Base-by-base conservation (phyloP, 1,284 basidiomycete genomes). In the Cryptococcus depauperatus region DNA sequence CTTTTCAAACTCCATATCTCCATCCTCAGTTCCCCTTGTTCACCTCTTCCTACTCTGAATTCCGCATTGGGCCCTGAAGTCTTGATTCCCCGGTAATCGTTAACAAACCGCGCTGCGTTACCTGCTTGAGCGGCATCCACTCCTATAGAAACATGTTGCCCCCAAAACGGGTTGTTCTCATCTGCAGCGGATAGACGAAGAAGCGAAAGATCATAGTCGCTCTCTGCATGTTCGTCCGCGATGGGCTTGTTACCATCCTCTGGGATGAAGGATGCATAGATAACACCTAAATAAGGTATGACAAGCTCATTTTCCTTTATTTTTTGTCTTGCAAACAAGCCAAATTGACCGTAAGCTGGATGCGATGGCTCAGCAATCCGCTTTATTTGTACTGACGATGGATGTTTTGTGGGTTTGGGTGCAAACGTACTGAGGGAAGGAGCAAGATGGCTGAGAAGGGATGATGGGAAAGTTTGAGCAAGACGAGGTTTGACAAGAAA, bases 41-140 rank as follows among this genome's bases (percentile, higher is more conserved):
- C 59, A 7, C 75, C 74, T 50, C 76, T 73, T 29, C 75, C 73
- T 27, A 88, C 80, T 18, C 62, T 47, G 60, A 92, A 92, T 40
- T 80, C 65, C 0, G 82, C 84, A 58, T 92, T 92, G 2, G 88
- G 80, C 16, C 56, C 79, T 10, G 65, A 56, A 38, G 69, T 70
- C 21, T 41, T 44, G 8, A 87, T 73, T 4, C 86, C 86, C 42
- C 89, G 77, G 67, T 82, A 92, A 69, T 92, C 89, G 56, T 92
- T 92, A 51, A 87, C 76, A 64, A 91, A 90, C 53, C 88, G 75
- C 3, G 81, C 83, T 61, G 90, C 86, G 68, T 90, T 93, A 18
- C 91, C 91, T 69, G 78, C 78, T 1, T 33, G 54, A 26, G 75
- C 75, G 8, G 89, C 88, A 65, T 93, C 90, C 23, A 76, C 66